Conservation (phyloP, 2,329 filamentous ascomycete species). For the Samsoniella hepiali region DNA sequence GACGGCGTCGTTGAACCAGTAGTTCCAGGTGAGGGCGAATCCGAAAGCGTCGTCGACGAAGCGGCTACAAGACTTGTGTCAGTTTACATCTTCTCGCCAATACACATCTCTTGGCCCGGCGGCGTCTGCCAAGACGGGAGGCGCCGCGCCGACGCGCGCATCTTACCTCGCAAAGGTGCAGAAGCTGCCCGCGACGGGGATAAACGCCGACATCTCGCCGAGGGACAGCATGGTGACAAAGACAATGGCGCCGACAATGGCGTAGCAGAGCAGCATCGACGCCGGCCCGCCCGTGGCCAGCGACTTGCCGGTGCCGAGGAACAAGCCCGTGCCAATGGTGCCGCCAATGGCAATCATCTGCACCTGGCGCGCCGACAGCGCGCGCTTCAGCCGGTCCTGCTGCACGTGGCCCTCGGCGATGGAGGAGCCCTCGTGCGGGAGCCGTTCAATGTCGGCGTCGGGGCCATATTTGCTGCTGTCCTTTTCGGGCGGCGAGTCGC, state of each 20-base stretch:
- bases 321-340: conserved; percentile 59
- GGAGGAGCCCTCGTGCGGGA: background rate
- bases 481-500: conserved; percentile 14
- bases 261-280: conserved; percentile 55
- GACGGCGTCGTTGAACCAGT: conserved; percentile 64
- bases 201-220: conserved; percentile 58
- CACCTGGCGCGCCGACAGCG: conserved; percentile 59
- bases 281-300: conserved; percentile 58
- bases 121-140: background rate
- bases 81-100: background rate
- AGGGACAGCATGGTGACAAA: conserved; percentile 57
- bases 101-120: background rate
- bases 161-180: conserved; percentile 44
- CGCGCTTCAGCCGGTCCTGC: conserved; percentile 49
- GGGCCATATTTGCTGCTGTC: background rate
- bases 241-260: conserved; percentile 55
- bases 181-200: conserved; percentile 52
- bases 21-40: conserved; percentile 56
- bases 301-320: conserved; percentile 59
- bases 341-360: conserved; percentile 65
- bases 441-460: conserved; percentile 9
- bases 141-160: background rate
- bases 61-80: conserved; percentile 28
- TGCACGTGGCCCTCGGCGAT: conserved; percentile 23
- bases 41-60: conserved; percentile 54